Evolutionary conservation across 257 asterid species (phyloP), one percentile per base, ranked within the genome.

Genomic region (Solanum chilense): DNA sequence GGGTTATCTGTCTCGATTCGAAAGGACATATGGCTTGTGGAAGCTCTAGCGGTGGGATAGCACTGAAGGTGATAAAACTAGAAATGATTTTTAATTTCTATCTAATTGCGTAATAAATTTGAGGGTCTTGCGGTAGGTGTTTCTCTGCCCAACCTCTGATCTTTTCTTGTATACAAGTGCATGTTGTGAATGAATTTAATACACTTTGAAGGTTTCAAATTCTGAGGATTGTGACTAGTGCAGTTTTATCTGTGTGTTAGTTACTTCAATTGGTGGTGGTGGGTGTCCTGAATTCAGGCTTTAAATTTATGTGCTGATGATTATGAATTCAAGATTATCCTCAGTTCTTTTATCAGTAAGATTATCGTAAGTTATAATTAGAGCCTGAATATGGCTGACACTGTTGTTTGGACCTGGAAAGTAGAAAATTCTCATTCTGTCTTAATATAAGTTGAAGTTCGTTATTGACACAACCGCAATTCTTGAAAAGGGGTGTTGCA

Each of bases 1-100:
- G 99, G 88, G 98, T 95, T 83, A 93, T 97, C 86, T 97, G 99
- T 92, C 92, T 97, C 45, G 99, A 97, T 92, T 91, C 95, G 14
- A 90, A 92, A 90, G 99, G 99, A 74, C 94, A 89, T 62, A 82
- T 94, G 81, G 98, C 98, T 73, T 92, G 96, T 85, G 99, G 99
- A 85, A 96, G 98, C 86, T 97, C 99, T 80, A 97, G 99, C 88
- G 98, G 99, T 84, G 98, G 99, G 88, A 94, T 97, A 89, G 96
- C 99, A 87, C 92, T 97, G 89, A 97, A 97, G 98, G 99, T 97
- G 88, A 89, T 83, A 31, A 85, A 84, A 88, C 66, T 87, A 27
- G 58, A 77, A 77, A n/a, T 44, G 39, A 39, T 39, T 33, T 71
- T 18, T 71, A 35, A 71, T 39, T 70, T 70, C 35, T 70, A 1